Percentiles rank a stretch among this genome's conserved stretches.
phyloP scores from a whole-genome alignment of 139 green algal genomes.

The Chlamydomonas asymmetrica region DNA sequence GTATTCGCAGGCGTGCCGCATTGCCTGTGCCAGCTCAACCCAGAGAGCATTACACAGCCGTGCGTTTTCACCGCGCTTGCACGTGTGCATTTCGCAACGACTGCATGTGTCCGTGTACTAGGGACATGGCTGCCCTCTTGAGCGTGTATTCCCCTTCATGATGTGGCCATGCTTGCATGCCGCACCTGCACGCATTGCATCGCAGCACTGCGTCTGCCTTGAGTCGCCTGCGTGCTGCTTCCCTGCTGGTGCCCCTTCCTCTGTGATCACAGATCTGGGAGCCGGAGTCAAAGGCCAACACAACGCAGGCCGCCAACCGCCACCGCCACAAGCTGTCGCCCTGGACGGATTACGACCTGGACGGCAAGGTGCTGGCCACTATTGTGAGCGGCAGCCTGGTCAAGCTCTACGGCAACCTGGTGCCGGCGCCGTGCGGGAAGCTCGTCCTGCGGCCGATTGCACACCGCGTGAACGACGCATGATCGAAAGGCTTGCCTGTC shows the following conservation, averaged over 20 bases:
- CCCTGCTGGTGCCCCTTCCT: neutral
- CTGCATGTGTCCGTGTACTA: no score
- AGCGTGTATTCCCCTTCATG: neutral
- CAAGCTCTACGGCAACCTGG: conserved; percentile 5
- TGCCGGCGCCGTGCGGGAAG: conserved; percentile 17
- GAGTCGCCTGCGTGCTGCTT: neutral
- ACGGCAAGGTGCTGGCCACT: conserved; percentile 71
- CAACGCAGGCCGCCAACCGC: conserved; percentile 34
- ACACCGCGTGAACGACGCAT: no score
- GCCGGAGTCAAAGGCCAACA: conserved; percentile 69
- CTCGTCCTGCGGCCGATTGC: no score
- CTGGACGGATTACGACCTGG: conserved; percentile 58
- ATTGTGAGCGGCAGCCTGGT: conserved; percentile 66
- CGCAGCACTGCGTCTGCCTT: neutral
- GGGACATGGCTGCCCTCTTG: neutral
- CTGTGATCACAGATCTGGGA: conserved; percentile 70
- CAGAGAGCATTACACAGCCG: no score
- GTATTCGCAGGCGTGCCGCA: no score
- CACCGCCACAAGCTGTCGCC: conserved; percentile 80
- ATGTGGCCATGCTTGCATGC: neutral
- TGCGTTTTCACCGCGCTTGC: no score
- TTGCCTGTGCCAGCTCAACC: no score
- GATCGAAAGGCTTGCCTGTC: no score
- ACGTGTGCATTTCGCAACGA: no score
- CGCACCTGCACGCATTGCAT: neutral